Evolutionary conservation across 176 grass and related monocot genomes (phyloP).

Genomic region (Phoenix roebelenii): DNA sequence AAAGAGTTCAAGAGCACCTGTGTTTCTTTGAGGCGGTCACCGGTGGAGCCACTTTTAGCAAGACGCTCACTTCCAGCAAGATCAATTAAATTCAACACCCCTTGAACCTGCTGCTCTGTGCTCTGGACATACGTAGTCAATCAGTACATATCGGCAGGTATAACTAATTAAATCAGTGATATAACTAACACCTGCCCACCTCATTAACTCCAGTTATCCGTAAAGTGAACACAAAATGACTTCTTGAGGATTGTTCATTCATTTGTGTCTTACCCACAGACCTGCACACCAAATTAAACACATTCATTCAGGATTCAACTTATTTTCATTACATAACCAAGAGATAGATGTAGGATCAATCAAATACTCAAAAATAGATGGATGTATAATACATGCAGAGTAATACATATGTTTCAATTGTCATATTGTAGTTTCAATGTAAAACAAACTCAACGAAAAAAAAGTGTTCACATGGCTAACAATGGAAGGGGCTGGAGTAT

Average conservation of each 20-base stretch:
- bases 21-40: constrained; percentile 91
- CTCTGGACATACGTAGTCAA: constrained; percentile 24
- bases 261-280: constrained; percentile 88
- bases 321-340: too few species aligned
- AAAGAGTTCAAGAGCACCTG: constrained; percentile 31
- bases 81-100: constrained; percentile 85
- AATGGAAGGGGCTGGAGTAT: too few species aligned
- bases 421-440: too few species aligned
- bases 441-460: too few species aligned
- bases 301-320: background rate
- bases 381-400: too few species aligned
- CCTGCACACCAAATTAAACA: constrained; percentile 27
- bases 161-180: background rate
- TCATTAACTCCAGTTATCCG: constrained; percentile 77
- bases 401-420: too few species aligned
- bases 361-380: too few species aligned
- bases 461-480: too few species aligned
- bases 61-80: constrained; percentile 95
- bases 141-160: too few species aligned
- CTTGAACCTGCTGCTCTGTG: constrained; percentile 80
- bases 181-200: constrained; percentile 24
- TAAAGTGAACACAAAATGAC: constrained; percentile 88
- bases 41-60: constrained; percentile 77
- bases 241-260: constrained; percentile 92
- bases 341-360: too few species aligned